Percentiles rank a stretch among this genome's conserved stretches.
Conservation (phyloP, 2,329 filamentous ascomycete genomes). For the Fusarium piperis region DNA sequence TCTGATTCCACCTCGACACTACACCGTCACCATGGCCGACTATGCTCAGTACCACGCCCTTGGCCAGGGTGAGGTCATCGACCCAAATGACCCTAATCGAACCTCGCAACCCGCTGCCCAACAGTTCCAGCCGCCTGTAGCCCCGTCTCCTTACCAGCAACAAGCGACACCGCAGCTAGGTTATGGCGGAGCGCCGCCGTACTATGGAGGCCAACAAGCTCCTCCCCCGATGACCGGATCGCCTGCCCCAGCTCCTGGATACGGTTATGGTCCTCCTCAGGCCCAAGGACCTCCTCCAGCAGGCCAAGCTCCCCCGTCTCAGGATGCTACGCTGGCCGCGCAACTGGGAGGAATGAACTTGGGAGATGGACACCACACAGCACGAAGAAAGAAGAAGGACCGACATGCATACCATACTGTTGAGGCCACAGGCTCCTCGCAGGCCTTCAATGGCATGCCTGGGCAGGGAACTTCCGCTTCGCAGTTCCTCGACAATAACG, state of each 20-base stretch:
- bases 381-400: slow-evolving; percentile 88
- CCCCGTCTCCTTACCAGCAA: slow-evolving; percentile 65
- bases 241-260: slow-evolving; percentile 40
- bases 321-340: slow-evolving; percentile 66
- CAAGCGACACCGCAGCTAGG: slow-evolving; percentile 38
- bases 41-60: slow-evolving; percentile 66
- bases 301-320: slow-evolving; percentile 46
- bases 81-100: slow-evolving; percentile 64
- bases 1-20: slow-evolving; percentile 20
- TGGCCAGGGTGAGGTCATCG: slow-evolving; percentile 63
- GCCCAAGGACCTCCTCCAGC: slow-evolving; percentile 36
- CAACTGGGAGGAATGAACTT: slow-evolving; percentile 85
- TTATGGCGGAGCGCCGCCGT: slow-evolving; percentile 54
- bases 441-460: slow-evolving; percentile 75
- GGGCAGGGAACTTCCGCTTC: slow-evolving; percentile 61
- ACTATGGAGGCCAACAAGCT: slow-evolving; percentile 50
- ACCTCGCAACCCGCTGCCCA: slow-evolving; percentile 60
- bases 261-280: slow-evolving; percentile 43
- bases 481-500: slow-evolving; percentile 52
- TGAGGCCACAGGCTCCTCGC: slow-evolving; percentile 74
- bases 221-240: slow-evolving; percentile 38
- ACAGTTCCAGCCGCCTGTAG: slow-evolving; percentile 66
- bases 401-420: slow-evolving; percentile 91
- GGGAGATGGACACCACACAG: slow-evolving; percentile 59
- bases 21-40: slow-evolving; percentile 59